Conservation (phyloP, 345 rosid species). For the Hypericum perforatum region DNA sequence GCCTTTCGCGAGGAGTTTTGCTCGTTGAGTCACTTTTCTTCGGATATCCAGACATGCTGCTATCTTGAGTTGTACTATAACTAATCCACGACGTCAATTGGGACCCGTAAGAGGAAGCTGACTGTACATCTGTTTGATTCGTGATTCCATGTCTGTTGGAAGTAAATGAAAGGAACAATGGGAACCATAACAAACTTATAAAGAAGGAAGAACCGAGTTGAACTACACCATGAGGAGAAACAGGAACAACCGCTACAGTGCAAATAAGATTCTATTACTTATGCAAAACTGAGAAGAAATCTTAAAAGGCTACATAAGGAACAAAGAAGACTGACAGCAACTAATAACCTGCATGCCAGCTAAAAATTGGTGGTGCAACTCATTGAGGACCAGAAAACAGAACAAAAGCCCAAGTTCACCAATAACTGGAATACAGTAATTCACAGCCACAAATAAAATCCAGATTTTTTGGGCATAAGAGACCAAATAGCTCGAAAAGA, state of each 20-base stretch:
- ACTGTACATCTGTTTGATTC: too few relatives aligned
- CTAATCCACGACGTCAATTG: too few relatives aligned
- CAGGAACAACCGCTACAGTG: constrained; percentile 80
- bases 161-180: neutral
- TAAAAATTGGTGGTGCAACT: constrained; percentile 69
- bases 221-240: constrained; percentile 75
- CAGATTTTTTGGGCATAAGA: too few relatives aligned
- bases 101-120: too few relatives aligned
- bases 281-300: constrained; percentile 7
- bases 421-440: too few relatives aligned
- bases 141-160: too few relatives aligned
- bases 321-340: constrained; percentile 8
- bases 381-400: constrained; percentile 50
- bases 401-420: constrained; percentile 9
- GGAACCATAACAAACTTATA: constrained; percentile 35
- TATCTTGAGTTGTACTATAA: too few relatives aligned
- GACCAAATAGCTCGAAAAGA: too few relatives aligned
- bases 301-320: neutral
- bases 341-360: constrained; percentile 79
- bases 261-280: constrained; percentile 10
- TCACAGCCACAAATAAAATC: too few relatives aligned
- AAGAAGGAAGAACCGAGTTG: constrained; percentile 71
- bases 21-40: too few relatives aligned
- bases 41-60: too few relatives aligned
- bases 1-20: too few relatives aligned